Conservation (phyloP, 1,139 yeast genomes). For the Barnettozyma hawaiiensis region DNA sequence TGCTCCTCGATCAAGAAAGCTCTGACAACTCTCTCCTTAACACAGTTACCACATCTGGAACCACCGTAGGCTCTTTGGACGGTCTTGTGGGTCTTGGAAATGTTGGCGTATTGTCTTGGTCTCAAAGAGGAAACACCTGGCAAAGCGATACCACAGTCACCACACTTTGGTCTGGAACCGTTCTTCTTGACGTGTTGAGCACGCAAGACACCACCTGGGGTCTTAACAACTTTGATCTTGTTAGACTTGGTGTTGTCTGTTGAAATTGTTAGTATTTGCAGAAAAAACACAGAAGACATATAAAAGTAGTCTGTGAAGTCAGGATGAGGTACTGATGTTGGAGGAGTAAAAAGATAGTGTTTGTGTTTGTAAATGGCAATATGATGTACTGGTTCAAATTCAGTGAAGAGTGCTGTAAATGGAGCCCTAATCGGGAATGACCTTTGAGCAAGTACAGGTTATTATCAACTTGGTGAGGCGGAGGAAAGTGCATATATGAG, state of each 20-base stretch:
- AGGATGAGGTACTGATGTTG: too few relatives aligned
- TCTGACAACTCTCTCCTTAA: slow-evolving; percentile 97
- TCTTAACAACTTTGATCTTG: slow-evolving; percentile 98
- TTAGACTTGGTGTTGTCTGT: slow-evolving; percentile 97
- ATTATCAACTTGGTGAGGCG: too few relatives aligned
- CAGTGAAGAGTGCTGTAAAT: too few relatives aligned
- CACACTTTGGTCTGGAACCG: slow-evolving; percentile 97
- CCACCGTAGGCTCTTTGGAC: slow-evolving; percentile 99
- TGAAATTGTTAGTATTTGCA: slow-evolving; percentile 35
- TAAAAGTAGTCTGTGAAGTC: too few relatives aligned
- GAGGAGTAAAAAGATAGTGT: too few relatives aligned
- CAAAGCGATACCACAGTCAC: slow-evolving; percentile 93
- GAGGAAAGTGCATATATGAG: too few relatives aligned
- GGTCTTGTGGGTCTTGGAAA: slow-evolving; percentile 95
- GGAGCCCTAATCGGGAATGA: too few relatives aligned
- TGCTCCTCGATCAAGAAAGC: slow-evolving; percentile 99
- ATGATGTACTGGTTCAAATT: too few relatives aligned
- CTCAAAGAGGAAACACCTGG: slow-evolving; percentile 92
- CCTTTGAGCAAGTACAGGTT: too few relatives aligned
- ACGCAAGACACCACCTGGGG: slow-evolving; percentile 98
- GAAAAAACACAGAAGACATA: too few relatives aligned
- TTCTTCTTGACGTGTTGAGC: slow-evolving; percentile 96
- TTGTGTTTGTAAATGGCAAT: too few relatives aligned
- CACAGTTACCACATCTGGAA: slow-evolving; percentile 97
- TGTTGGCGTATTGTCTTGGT: slow-evolving; percentile 95